Conservation (phyloP, 2,329 filamentous ascomycete genomes). For the Fusarium xylarioides region DNA sequence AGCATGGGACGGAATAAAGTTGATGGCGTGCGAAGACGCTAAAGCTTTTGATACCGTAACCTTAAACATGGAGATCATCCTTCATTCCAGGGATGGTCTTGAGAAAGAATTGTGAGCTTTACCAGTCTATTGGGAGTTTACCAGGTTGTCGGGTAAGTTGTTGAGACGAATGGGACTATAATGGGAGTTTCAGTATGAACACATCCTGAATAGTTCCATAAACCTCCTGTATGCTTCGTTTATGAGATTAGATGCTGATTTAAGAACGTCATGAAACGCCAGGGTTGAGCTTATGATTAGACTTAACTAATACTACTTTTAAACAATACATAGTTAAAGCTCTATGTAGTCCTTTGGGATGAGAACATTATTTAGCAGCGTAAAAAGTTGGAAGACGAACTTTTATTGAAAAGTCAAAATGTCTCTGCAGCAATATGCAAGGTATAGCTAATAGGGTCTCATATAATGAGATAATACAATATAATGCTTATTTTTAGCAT, state of each 20-base stretch:
- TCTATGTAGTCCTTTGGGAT: not conserved
- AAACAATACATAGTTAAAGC: not conserved
- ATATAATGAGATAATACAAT: too few relatives aligned
- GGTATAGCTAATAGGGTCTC: too few relatives aligned
- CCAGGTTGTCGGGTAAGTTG: not conserved
- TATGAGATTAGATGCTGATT: not conserved
- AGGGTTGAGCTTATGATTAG: not conserved
- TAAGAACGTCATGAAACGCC: not conserved
- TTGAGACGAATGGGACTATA: not conserved
- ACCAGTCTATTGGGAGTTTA: not conserved
- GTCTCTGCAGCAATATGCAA: too few relatives aligned
- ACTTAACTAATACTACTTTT: not conserved
- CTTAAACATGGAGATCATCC: not conserved
- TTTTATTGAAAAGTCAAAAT: too few relatives aligned
- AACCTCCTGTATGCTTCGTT: not conserved
- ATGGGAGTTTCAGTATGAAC: not conserved
- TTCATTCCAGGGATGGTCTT: not conserved
- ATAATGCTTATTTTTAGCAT: too few relatives aligned
- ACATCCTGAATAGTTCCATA: not conserved
- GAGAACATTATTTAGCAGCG: not conserved
- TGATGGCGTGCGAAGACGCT: not conserved
- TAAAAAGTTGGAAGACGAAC: not conserved
- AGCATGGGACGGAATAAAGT: not conserved
- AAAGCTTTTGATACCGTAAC: not conserved
- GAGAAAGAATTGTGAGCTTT: not conserved